Evolutionary conservation across 2,329 filamentous ascomycete species (phyloP).

Genomic region (Aspergillus jensenii): DNA sequence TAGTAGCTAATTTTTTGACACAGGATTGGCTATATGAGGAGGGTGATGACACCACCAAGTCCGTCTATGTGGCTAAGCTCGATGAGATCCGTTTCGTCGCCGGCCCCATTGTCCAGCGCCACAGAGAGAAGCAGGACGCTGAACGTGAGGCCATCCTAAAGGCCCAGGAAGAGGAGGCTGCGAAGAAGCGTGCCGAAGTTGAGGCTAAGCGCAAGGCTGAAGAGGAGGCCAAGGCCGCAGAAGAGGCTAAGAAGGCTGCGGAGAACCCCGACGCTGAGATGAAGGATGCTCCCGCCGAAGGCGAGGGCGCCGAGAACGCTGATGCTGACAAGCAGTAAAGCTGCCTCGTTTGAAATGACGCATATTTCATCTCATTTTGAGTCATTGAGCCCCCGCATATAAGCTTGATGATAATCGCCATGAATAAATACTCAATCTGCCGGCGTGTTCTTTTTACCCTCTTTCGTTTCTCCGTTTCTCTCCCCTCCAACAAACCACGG

Average conservation of each 20-base stretch:
- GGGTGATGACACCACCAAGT: slow-evolving; percentile 91
- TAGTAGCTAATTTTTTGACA: slow-evolving; percentile 17
- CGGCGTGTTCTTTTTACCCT: slow-evolving; percentile 12
- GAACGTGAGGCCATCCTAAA: slow-evolving; percentile 73
- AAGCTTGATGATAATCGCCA: slow-evolving; percentile 24
- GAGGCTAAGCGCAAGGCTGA: slow-evolving; percentile 78
- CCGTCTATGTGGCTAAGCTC: slow-evolving; percentile 89
- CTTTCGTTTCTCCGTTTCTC: slow-evolving; percentile 2
- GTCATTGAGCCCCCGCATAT: slow-evolving; percentile 15
- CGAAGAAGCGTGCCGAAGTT: slow-evolving; percentile 62
- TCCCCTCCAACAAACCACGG: slow-evolving; percentile 3
- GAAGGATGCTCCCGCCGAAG: slow-evolving; percentile 57
- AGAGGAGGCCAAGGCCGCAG: slow-evolving; percentile 59
- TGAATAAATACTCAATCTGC: slow-evolving; percentile 23
- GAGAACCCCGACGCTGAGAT: slow-evolving; percentile 52
- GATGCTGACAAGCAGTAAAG: slow-evolving; percentile 40
- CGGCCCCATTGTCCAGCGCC: slow-evolving; percentile 87
- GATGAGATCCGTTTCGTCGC: slow-evolving; percentile 91
- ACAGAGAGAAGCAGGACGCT: slow-evolving; percentile 90
- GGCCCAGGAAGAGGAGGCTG: slow-evolving; percentile 64
- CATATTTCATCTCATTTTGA: not conserved
- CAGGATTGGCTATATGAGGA: slow-evolving; percentile 99
- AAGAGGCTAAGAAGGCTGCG: slow-evolving; percentile 42
- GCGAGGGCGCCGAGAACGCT: slow-evolving; percentile 29
- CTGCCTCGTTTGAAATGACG: not conserved